Evolutionary conservation across 371 early-diverging fungal genomes (phyloP).

Genomic region (Entomophthora muscae): DNA sequence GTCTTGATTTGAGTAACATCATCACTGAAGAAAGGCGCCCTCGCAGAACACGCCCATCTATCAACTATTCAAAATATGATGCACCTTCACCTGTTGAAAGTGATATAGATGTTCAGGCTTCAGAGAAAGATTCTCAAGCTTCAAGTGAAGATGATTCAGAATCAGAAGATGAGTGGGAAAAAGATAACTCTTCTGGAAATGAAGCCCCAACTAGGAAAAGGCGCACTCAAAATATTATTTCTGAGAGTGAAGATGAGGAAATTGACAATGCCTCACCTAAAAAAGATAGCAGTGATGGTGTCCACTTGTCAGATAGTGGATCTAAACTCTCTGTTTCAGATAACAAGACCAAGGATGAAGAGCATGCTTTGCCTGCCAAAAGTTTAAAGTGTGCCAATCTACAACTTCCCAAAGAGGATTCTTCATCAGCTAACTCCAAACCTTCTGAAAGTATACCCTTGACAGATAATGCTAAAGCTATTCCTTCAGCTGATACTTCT

Average conservation of each 20-base stretch:
- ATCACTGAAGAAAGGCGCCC: background rate
- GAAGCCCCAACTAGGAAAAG: background rate
- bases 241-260: background rate
- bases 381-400: too few species aligned
- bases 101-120: background rate
- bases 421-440: too few species aligned
- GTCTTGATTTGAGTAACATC: background rate
- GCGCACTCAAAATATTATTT: background rate
- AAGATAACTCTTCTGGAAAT: background rate
- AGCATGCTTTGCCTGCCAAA: too few species aligned
- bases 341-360: too few species aligned
- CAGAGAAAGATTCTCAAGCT: background rate
- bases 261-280: too few species aligned
- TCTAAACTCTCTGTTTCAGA: too few species aligned
- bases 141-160: background rate
- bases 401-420: too few species aligned
- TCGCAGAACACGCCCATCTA: background rate
- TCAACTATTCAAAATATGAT: background rate
- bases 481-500: too few species aligned
- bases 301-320: too few species aligned
- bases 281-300: too few species aligned
- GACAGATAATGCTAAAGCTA: too few species aligned
- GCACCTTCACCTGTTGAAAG: background rate
- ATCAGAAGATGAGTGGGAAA: background rate
- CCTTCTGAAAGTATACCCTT: too few species aligned